Evolutionary conservation across 2,329 filamentous ascomycete species (phyloP).

Genomic region (Hirsutella rhossiliensis): DNA sequence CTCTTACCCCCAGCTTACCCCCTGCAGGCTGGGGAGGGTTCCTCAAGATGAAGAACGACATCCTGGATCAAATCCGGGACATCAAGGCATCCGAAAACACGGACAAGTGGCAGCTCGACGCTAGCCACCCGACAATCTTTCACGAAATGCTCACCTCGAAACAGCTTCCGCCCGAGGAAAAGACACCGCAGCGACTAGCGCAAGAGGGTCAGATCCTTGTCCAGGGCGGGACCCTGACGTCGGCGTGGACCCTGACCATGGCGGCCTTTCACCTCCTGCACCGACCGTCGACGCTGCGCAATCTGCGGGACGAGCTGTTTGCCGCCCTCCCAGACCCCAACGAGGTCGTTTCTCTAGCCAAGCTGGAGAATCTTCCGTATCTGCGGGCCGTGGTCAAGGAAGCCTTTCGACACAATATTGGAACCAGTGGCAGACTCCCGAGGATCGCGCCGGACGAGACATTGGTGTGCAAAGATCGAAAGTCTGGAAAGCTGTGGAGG

Average conservation of each 20-base stretch:
- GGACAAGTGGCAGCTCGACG: conserved; percentile 19
- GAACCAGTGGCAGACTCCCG: conserved; percentile 33
- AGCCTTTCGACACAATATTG: conserved; percentile 34
- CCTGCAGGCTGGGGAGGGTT: conserved; percentile 22
- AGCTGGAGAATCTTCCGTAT: conserved; percentile 26
- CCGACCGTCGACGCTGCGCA: conserved; percentile 15
- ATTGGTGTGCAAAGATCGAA: conserved; percentile 15
- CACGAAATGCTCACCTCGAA: conserved; percentile 19
- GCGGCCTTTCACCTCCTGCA: conserved; percentile 23
- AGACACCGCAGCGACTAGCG: conserved; percentile 18
- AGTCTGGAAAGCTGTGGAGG: conserved; percentile 13
- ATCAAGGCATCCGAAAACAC: conserved; percentile 22
- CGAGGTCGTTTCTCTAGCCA: conserved; percentile 13
- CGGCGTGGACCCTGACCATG: conserved; percentile 21
- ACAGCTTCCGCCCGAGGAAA: conserved; percentile 19
- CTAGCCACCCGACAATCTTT: conserved; percentile 23
- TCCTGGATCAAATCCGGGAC: conserved; percentile 20
- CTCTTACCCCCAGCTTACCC: too few relatives aligned
- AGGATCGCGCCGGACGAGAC: conserved; percentile 30
- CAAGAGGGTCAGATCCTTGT: conserved; percentile 27
- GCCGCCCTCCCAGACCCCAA: conserved; percentile 18
- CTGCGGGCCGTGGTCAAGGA: conserved; percentile 40
- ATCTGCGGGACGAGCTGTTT: conserved; percentile 23
- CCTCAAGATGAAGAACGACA: conserved; percentile 25
- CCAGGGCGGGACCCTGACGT: conserved; percentile 27